These are phyloP conservation scores for Isabelozyma pseudorhagii DNA, from an alignment of 805 yeast genomes.

Conservation along the genomic window DNA sequence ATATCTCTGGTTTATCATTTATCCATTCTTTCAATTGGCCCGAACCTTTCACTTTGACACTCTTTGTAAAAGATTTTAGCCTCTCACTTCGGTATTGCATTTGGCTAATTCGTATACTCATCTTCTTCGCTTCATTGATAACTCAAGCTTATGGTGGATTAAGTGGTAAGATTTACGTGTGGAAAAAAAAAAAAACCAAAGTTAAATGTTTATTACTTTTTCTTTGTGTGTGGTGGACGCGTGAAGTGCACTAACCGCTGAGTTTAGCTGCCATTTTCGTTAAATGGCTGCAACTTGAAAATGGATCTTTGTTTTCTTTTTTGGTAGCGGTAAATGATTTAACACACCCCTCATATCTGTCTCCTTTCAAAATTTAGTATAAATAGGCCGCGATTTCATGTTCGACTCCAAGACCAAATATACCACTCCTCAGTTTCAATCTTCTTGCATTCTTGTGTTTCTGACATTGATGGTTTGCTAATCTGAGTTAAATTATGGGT, in stretches of 20 bases:
- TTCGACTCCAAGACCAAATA: no score
- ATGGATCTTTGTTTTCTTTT: not conserved
- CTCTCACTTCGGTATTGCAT: conserved; percentile 21
- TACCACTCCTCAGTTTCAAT: no score
- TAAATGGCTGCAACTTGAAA: not conserved
- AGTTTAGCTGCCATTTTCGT: not conserved
- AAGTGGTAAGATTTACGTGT: not conserved
- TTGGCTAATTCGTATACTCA: not conserved
- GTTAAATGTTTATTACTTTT: not conserved
- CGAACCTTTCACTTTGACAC: conserved; percentile 10
- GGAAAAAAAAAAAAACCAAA: not conserved
- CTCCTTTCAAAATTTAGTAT: no score
- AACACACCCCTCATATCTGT: no score
- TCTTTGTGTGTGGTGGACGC: not conserved
- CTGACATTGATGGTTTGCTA: no score
- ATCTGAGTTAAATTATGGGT: no score
- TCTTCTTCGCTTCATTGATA: not conserved
- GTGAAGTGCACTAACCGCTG: not conserved
- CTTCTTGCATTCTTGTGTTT: no score
- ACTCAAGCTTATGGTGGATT: not conserved
- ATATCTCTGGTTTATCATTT: conserved; percentile 12
- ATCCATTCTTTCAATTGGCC: conserved; percentile 17
- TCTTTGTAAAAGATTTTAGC: conserved; percentile 17
- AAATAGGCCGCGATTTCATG: no score
- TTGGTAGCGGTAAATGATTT: no score